A percentile compares a stretch with the other conserved stretches of the same genome.
These are phyloP conservation scores for Exophiala viscosa DNA, from an alignment of 2,329 filamentous ascomycete species.

Conservation along the genomic window DNA sequence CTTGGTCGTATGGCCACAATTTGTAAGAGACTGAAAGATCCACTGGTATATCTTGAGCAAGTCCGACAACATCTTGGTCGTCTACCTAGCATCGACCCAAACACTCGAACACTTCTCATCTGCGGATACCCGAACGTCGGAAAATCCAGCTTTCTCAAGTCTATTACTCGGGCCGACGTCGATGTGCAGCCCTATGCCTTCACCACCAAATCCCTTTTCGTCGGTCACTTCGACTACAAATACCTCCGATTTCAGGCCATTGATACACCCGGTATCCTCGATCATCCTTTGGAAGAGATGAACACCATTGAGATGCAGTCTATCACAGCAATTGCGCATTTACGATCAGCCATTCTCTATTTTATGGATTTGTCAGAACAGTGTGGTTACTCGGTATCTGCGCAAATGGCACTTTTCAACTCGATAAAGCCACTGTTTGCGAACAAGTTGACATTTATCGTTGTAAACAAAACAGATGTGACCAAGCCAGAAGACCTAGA, in stretches of 20 bases:
- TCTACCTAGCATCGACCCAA: constrained; percentile 97
- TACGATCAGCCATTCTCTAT: constrained; percentile 91
- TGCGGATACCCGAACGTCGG: constrained; percentile 97
- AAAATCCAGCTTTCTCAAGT: constrained; percentile 93
- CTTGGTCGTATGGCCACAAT: constrained; percentile 98
- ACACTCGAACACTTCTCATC: constrained; percentile 91
- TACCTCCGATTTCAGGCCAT: constrained; percentile 88
- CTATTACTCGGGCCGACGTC: constrained; percentile 88
- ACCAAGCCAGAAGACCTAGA: constrained; percentile 83
- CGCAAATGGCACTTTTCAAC: constrained; percentile 92
- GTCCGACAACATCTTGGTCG: constrained; percentile 94
- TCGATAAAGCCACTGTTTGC: constrained; percentile 95
- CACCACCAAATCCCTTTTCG: constrained; percentile 95
- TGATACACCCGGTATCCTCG: constrained; percentile 96
- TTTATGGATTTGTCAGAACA: constrained; percentile 98
- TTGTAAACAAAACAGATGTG: constrained; percentile 98
- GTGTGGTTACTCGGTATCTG: constrained; percentile 88
- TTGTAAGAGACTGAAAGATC: constrained; percentile 89
- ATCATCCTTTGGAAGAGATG: constrained; percentile 98
- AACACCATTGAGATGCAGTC: constrained; percentile 99
- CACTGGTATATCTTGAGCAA: constrained; percentile 91
- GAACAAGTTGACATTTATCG: constrained; percentile 94
- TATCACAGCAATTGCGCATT: constrained; percentile 94
- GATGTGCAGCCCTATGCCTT: constrained; percentile 98
- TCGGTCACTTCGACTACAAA: constrained; percentile 97